Evolutionary conservation across 2,329 filamentous ascomycete species (phyloP), one percentile per base, ranked within the genome.

Genomic region (Monilinia fructigena): DNA sequence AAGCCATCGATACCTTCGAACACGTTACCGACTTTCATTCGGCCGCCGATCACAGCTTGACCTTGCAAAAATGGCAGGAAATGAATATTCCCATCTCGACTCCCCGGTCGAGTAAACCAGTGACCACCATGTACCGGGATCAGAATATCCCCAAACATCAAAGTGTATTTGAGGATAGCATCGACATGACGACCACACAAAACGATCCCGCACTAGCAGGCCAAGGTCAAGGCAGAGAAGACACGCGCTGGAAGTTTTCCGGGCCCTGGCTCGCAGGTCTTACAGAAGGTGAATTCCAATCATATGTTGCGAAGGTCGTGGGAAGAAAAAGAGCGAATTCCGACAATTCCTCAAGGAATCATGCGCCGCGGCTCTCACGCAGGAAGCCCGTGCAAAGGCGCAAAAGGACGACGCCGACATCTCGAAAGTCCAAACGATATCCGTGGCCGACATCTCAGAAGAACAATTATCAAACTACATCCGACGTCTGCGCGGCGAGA

Each of bases 21-120:
- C 90, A 93, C 76, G 84, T 97, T 72, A 97, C 93, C 75, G 93
- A 97, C 75, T 98, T 93, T 78, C 83, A 87, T 70, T 93, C 91
- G 48, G 90, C 93, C 0, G 85, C 89, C 66, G 92, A 97, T 77
- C 92, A 96, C 78, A 85, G 88, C 62, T 80, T 92, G 72, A 93
- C 92, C 10, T 81, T 96, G 66, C 82, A 87, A 75, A 98, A 97
- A 81, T 97, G 90, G 80, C 89, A 92, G 76, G 91, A 96, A 77
- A 82, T 97, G 76, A 84, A 86, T 67, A 79, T 97, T 64, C 87
- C 91, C 7, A 80, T 97, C 68, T 84, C 88, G 23, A 81, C 86
- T 1, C 83, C 84, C 0, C 26, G 47, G 54, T 20, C 16, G 5
- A 45, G 31, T 54, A 59, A 23, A 47, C 31, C 40, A 10, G 18